Conservation (phyloP, 163 green algal species). For the Scenedesmus sp. region DNA sequence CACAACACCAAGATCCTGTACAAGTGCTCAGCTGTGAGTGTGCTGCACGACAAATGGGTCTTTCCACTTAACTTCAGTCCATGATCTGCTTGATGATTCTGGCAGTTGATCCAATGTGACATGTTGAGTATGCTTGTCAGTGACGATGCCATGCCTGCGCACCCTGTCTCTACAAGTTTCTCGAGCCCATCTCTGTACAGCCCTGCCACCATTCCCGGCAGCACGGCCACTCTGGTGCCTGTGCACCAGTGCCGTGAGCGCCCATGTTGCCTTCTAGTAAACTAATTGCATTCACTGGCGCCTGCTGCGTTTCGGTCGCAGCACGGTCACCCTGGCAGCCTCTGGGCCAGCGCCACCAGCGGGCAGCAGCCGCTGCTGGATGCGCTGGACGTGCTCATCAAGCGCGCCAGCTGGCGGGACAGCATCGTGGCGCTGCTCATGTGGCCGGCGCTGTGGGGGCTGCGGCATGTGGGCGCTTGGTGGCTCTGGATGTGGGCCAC, state of each 20-base stretch:
- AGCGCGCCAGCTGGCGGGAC: conserved; percentile 51
- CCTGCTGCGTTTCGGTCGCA: background rate
- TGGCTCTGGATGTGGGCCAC: conserved; percentile 46
- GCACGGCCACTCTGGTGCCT: conserved; percentile 40
- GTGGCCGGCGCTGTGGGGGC: conserved; percentile 26
- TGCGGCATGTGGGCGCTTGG: background rate
- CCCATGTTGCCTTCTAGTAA: background rate
- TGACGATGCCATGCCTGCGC: too few species aligned
- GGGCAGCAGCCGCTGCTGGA: conserved; percentile 50
- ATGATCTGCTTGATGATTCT: too few species aligned
- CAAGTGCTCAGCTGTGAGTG: conserved; percentile 55
- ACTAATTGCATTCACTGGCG: too few species aligned
- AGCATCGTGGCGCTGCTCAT: conserved; percentile 52
- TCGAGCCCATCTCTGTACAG: too few species aligned
- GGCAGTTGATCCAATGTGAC: too few species aligned
- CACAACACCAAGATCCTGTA: conserved; percentile 47
- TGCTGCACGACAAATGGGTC: too few species aligned
- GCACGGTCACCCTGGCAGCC: conserved; percentile 40
- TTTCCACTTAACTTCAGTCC: too few species aligned
- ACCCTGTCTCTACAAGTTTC: too few species aligned
- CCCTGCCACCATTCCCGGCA: background rate
- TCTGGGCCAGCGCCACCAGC: conserved; percentile 40
- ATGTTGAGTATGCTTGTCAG: too few species aligned
- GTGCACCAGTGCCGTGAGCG: conserved; percentile 14
- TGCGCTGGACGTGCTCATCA: conserved; percentile 54